Evolutionary conservation across 2,329 filamentous ascomycete species (phyloP), one percentile per base, ranked within the genome.

Genomic region (Trichophyton simii): DNA sequence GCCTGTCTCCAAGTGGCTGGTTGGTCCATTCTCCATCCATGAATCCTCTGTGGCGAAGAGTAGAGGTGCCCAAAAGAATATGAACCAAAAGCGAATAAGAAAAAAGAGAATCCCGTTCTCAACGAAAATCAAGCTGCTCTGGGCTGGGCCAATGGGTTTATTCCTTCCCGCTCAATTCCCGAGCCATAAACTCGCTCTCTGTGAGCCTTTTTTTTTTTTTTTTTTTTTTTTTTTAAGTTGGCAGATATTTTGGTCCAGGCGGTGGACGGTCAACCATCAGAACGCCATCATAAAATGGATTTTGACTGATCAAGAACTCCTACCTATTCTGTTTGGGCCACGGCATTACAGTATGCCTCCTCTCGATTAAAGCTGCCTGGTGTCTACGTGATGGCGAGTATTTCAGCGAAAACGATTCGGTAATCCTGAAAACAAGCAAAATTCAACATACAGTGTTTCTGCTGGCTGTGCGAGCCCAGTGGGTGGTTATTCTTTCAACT

Each of bases 21-120:
- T 36, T 25, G 18, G 46, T 3, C 20, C 46, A 28, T 31, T 25
- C 46, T 22, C 20, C 20, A 36, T 22, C 25, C 22, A 50, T 28
- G 8, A 50, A 11, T 9, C 3, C 3, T 50, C 20, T 36, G 46
- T 50, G 46, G 46, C 46, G 20, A 50, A 55, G 46, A 34, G 31
- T 18, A 55, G 3, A 50, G 46, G 28, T 55, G 25, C 50, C 50
- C 50, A 34, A 36, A 28, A 55, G 50, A 28, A 55, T 55, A 28
- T n/a, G 50, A 54, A 15, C 48, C 28, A n/a, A 36, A 55, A 55
- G 50, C 50, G 50, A 55, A 55, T 55, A 50, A 50, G 50, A 36
- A 55, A 54, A 55, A 18, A 55, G 20, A 36, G 50, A 36, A 55
- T 34, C n/a, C 28, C 50, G 7, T 7, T 15, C 15, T 34, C 31